Evolutionary conservation across 2,329 filamentous ascomycete genomes (phyloP).

Genomic region (Paecilomyces variotii): DNA sequence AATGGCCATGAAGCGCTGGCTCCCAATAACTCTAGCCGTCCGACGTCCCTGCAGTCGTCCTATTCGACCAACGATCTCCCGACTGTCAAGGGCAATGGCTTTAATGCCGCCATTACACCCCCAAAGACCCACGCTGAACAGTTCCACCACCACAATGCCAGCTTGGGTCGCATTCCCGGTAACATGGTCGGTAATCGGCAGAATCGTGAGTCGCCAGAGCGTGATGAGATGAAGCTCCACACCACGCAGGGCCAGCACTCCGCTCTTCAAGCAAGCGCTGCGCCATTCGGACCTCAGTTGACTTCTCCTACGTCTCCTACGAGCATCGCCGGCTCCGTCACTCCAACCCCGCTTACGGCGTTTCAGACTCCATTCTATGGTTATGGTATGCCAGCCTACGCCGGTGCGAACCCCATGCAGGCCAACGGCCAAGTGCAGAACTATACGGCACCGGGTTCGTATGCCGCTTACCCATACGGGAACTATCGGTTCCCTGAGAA

Average conservation of each 20-base stretch:
- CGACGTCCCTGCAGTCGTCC: conserved; percentile 60
- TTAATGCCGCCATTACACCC: conserved; percentile 35
- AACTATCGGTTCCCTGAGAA: conserved; percentile 60
- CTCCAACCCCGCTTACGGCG: conserved; percentile 26
- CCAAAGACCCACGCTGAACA: conserved; percentile 55
- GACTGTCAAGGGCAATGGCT: conserved; percentile 64
- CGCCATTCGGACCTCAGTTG: conserved; percentile 64
- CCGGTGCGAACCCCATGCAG: conserved; percentile 38
- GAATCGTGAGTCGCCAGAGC: conserved; percentile 28
- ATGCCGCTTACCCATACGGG: conserved; percentile 44
- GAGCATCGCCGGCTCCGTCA: conserved; percentile 14
- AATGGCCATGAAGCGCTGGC: conserved; percentile 16
- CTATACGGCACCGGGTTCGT: conserved; percentile 52
- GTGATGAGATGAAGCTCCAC: conserved; percentile 39
- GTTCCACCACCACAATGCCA: conserved; percentile 68
- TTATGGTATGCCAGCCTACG: conserved; percentile 47
- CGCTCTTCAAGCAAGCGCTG: conserved; percentile 68
- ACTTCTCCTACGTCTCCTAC: conserved; percentile 29
- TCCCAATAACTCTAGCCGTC: conserved; percentile 29
- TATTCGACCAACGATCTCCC: conserved; percentile 87
- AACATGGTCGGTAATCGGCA: conserved; percentile 60
- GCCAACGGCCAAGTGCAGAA: conserved; percentile 24
- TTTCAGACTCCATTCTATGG: conserved; percentile 38
- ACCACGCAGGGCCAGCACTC: conserved; percentile 57
- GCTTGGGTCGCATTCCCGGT: conserved; percentile 68